These are phyloP conservation scores for Nematocida major DNA, from an alignment of 371 early-diverging fungal genomes.

Conservation along the genomic window DNA sequence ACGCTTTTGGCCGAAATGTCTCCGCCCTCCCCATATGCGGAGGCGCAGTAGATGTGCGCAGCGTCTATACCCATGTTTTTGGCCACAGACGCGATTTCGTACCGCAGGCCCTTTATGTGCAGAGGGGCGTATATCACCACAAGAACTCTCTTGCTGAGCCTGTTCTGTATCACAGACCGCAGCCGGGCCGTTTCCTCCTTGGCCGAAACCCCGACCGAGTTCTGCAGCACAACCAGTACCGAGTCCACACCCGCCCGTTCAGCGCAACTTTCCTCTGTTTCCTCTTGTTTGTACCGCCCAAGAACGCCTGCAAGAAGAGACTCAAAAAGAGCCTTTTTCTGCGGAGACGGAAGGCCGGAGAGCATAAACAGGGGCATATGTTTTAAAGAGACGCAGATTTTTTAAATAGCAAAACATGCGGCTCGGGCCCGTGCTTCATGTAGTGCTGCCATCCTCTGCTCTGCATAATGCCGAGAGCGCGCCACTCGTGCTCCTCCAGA, in stretches of 20 bases:
- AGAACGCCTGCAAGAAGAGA: neutral
- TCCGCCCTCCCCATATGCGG: neutral
- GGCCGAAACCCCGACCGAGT: conserved; percentile 4
- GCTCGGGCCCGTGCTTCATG: conserved; percentile 76
- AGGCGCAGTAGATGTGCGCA: conserved; percentile 16
- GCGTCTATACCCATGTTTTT: neutral
- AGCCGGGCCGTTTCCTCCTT: conserved; percentile 19
- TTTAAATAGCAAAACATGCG: conserved; percentile 74
- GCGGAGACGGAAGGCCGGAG: conserved; percentile 31
- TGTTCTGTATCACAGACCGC: conserved; percentile 20
- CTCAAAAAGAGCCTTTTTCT: conserved; percentile 22
- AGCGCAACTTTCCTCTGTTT: neutral
- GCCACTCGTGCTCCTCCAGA: conserved; percentile 72
- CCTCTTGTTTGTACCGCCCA: neutral
- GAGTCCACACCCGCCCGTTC: neutral
- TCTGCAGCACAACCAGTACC: conserved; percentile 23
- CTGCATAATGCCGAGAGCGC: conserved; percentile 71
- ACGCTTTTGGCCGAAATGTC: neutral
- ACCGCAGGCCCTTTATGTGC: conserved; percentile 48
- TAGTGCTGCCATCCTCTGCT: conserved; percentile 76
- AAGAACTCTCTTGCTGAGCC: neutral
- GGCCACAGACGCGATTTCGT: conserved; percentile 29
- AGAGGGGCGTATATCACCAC: conserved; percentile 40
- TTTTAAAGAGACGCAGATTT: conserved; percentile 36
- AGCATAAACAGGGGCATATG: conserved; percentile 37